phyloP scores from a whole-genome alignment of 1,139 yeast genomes.

The Kluyveromyces marxianus region DNA sequence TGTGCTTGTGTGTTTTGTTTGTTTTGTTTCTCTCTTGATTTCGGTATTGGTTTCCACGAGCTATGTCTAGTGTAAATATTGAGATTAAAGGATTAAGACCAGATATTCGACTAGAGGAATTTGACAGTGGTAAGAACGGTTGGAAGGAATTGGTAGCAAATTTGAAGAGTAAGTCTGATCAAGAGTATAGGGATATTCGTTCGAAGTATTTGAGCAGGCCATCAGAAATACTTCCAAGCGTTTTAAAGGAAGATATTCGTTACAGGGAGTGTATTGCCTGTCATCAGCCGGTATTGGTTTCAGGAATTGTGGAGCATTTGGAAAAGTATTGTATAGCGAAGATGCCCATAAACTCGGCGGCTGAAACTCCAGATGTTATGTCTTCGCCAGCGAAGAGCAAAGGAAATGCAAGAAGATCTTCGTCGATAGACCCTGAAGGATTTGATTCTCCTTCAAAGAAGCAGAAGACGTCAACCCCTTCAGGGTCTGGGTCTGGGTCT shows the following conservation, averaged over 20 bases:
- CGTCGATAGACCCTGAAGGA: slow-evolving; percentile 29
- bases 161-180: slow-evolving; percentile 16
- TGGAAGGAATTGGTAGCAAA: slow-evolving; percentile 22
- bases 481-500: slow-evolving; percentile 1
- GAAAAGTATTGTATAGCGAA: slow-evolving; percentile 30
- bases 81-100: slow-evolving; percentile 16
- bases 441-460: slow-evolving; percentile 14
- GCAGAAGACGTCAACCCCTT: slow-evolving; percentile 22
- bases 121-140: slow-evolving; percentile 12
- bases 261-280: slow-evolving; percentile 64
- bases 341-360: slow-evolving; percentile 8
- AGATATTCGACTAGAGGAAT: slow-evolving; percentile 11
- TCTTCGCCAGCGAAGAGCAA: slow-evolving; percentile 39
- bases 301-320: slow-evolving; percentile 33
- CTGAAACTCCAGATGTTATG: slow-evolving; percentile 9
- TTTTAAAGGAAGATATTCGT: slow-evolving; percentile 38
- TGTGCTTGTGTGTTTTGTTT: not conserved
- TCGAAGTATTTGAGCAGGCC: slow-evolving; percentile 20
- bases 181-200: slow-evolving; percentile 12
- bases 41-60: not conserved
- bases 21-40: not conserved
- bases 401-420: slow-evolving; percentile 33
- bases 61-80: slow-evolving; percentile 16
- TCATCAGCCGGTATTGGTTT: slow-evolving; percentile 45
- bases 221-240: slow-evolving; percentile 32